A percentile compares a stretch with the other conserved stretches of the same genome.
These are phyloP conservation scores for Mollisiaceae sp. DNA, from an alignment of 2,329 filamentous ascomycete species.

Conservation along the genomic window DNA sequence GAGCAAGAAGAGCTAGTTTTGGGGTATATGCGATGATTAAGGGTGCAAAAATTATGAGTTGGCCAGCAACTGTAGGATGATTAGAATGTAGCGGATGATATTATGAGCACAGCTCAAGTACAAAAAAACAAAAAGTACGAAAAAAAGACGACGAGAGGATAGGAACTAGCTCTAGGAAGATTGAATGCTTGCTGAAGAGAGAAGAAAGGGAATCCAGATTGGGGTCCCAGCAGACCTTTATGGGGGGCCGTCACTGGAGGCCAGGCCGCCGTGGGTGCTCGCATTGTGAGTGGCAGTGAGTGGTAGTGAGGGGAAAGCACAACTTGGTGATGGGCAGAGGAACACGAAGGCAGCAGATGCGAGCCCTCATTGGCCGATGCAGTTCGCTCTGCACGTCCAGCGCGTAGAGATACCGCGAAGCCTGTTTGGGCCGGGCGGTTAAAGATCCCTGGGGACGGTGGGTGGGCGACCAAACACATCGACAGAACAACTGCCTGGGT, in stretches of 20 bases:
- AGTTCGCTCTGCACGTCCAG: not conserved
- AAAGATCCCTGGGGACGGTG: not conserved
- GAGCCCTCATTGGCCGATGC: not conserved
- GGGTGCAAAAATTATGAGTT: constrained; percentile 61
- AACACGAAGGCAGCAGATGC: not conserved
- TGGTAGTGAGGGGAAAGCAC: constrained; percentile 8
- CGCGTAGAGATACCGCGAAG: not conserved
- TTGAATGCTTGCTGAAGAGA: constrained; percentile 70
- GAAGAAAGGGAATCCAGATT: constrained; percentile 33
- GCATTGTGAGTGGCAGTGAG: constrained; percentile 4
- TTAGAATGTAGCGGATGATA: constrained; percentile 44
- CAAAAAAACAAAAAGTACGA: constrained; percentile 43
- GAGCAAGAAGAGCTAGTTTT: constrained; percentile 47
- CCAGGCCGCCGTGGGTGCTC: constrained; percentile 22
- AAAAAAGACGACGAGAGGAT: constrained; percentile 53
- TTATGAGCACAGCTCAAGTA: constrained; percentile 61
- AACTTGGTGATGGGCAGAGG: constrained; percentile 17
- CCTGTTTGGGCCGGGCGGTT: not conserved
- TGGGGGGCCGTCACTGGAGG: constrained; percentile 31
- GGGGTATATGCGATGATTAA: constrained; percentile 47
- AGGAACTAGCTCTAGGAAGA: constrained; percentile 55
- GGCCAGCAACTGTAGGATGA: constrained; percentile 54
- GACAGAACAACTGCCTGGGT: too few relatives aligned
- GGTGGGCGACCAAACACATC: too few relatives aligned
- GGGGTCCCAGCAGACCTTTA: constrained; percentile 39